Base-by-base conservation (phyloP, 1,284 basidiomycete genomes). In the Butyriboletus pseudospeciosus region DNA sequence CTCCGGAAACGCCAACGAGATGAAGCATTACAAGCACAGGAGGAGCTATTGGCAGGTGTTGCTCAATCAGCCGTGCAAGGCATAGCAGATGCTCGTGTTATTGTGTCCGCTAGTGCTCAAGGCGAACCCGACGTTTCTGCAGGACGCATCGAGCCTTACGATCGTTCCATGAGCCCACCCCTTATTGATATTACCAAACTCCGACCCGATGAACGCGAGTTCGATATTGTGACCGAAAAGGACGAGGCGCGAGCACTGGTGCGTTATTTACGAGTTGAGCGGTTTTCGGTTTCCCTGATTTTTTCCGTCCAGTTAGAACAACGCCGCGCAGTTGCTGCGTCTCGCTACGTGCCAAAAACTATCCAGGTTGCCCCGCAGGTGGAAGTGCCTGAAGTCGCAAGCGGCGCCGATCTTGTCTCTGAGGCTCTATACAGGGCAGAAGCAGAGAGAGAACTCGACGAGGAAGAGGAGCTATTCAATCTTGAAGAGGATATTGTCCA, bases 391-490 rank as follows among this genome's bases (percentile, higher is more conserved):
- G 79, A 84, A 60, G 80, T 82, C 60, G 76, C 81, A 52, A 77
- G 82, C 7, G 81, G 83, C 57, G 83, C 86, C 17, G 94, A 94
- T 68, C 77, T 94, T 52, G 89, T 86, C 47, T 87, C 90, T 0
- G 92, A 95, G 64, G 89, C 88, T 10, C 73, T 93, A 48, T 94
- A 92, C 66, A 83, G 90, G 59, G 90, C 87, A 5, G 90, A 92
- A 65, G 92, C 93, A 13, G 92, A 93, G 67, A 88, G 86, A 60
- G 93, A 97, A 58, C 79, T 98, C 53, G 95, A 98, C 61, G 94
- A 97, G 64, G 91, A 95, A 70, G 94, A 98, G 69, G 94, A 98
- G 65, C 72, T 94, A 17, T 97, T 95, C 78, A 94, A 94, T 65
- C 77, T 92, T 40, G 94, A 95, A 69, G 92, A 93, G 68, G 86